These are phyloP conservation scores for Colletotrichum sp. DNA, from an alignment of 2,329 filamentous ascomycete species.

Conservation along the genomic window DNA sequence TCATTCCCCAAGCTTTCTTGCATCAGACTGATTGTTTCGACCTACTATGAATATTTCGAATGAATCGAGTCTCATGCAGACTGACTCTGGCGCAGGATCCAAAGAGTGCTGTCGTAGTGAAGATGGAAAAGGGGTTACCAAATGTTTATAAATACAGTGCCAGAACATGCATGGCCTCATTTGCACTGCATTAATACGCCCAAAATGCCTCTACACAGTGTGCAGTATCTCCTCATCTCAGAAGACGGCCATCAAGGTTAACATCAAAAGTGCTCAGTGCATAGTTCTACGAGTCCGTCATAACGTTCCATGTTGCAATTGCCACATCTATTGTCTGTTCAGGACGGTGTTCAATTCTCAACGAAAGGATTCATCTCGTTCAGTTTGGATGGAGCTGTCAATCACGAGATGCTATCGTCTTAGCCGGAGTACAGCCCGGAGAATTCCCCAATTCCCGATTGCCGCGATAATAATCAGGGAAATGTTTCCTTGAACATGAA, in stretches of 20 bases:
- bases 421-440: background rate
- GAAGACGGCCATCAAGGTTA: background rate
- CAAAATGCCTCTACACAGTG: accelerated
- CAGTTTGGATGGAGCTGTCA: background rate
- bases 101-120: background rate
- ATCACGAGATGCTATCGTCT: background rate
- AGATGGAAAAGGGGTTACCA: background rate
- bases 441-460: background rate
- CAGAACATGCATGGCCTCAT: background rate
- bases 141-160: background rate
- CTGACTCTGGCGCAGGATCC: background rate
- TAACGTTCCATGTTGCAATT: background rate
- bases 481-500: background rate
- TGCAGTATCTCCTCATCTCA: background rate
- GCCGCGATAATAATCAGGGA: background rate
- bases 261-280: background rate
- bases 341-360: accelerated
- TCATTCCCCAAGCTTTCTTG: background rate
- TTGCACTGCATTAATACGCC: accelerated
- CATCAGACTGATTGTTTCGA: background rate
- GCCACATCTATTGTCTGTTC: background rate
- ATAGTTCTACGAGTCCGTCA: background rate
- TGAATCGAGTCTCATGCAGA: too few species aligned
- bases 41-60: too few species aligned
- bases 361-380: background rate